Conservation (phyloP, 2,329 filamentous ascomycete genomes). For the Macrophomina pseudophaseolina region DNA sequence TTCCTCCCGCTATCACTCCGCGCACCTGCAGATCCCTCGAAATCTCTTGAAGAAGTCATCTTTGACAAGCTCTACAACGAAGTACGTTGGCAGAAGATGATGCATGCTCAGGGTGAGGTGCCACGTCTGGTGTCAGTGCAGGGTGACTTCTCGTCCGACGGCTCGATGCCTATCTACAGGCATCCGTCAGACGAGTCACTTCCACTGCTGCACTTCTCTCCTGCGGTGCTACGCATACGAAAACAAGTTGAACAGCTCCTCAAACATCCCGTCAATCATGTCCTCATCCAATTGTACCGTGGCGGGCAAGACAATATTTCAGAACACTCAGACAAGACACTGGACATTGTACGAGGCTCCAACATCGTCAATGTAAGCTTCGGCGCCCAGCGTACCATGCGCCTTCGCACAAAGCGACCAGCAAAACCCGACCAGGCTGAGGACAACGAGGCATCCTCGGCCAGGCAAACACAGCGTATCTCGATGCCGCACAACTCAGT, state of each 20-base stretch:
- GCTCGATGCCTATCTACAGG: slow-evolving; percentile 86
- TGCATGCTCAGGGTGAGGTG: slow-evolving; percentile 87
- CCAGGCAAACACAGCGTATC: slow-evolving; percentile 65
- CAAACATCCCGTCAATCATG: slow-evolving; percentile 86
- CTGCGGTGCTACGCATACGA: slow-evolving; percentile 72
- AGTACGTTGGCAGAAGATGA: slow-evolving; percentile 89
- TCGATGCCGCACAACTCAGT: slow-evolving; percentile 86
- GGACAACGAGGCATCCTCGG: slow-evolving; percentile 48
- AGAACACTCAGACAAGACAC: slow-evolving; percentile 95
- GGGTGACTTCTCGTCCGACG: slow-evolving; percentile 70
- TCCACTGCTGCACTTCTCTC: slow-evolving; percentile 75
- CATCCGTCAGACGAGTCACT: slow-evolving; percentile 91
- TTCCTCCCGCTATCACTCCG: slow-evolving; percentile 60
- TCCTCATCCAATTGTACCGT: slow-evolving; percentile 92
- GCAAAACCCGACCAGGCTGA: slow-evolving; percentile 20
- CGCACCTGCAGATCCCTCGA: slow-evolving; percentile 36
- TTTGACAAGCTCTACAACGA: slow-evolving; percentile 76
- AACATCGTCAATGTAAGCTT: slow-evolving; percentile 92
- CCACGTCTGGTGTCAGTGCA: slow-evolving; percentile 91
- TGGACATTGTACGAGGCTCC: slow-evolving; percentile 82
- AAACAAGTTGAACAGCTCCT: slow-evolving; percentile 71
- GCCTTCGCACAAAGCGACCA: slow-evolving; percentile 78
- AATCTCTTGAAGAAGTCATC: slow-evolving; percentile 59
- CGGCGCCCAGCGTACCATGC: slow-evolving; percentile 90
- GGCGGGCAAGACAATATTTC: slow-evolving; percentile 88